A percentile compares a stretch with the other conserved stretches of the same genome.
These are phyloP conservation scores for Coleophoma crateriformis DNA, from an alignment of 2,329 filamentous ascomycete genomes.

Conservation along the genomic window DNA sequence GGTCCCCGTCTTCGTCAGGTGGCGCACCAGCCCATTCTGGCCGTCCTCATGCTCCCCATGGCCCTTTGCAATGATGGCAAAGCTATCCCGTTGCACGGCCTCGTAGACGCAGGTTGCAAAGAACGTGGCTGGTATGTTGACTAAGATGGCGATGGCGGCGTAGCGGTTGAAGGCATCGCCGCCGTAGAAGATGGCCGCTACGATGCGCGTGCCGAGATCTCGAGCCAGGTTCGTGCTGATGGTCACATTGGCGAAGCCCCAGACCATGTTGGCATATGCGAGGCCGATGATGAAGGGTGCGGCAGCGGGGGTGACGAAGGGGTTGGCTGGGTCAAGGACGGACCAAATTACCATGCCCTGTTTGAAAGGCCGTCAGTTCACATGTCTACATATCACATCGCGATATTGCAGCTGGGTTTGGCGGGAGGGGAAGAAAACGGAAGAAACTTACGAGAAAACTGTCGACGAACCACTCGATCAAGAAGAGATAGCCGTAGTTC, in stretches of 20 bases:
- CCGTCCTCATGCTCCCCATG: conserved; percentile 43
- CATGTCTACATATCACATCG: no score
- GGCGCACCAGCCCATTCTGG: conserved; percentile 41
- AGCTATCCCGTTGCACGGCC: conserved; percentile 44
- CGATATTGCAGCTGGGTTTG: no score
- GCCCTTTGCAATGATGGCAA: conserved; percentile 43
- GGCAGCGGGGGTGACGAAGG: conserved; percentile 40
- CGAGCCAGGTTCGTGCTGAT: conserved; percentile 52
- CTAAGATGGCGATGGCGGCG: conserved; percentile 46
- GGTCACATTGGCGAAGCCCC: conserved; percentile 50
- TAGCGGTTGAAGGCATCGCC: conserved; percentile 44
- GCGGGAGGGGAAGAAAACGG: neutral
- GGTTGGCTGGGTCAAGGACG: conserved; percentile 50
- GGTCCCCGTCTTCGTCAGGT: conserved; percentile 32
- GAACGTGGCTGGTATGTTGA: conserved; percentile 51
- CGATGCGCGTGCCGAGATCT: conserved; percentile 53
- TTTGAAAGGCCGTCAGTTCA: neutral
- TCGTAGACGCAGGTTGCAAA: conserved; percentile 51
- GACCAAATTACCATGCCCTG: conserved; percentile 52
- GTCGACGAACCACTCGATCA: conserved; percentile 55
- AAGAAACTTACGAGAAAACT: conserved; percentile 38
- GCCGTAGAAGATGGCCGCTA: conserved; percentile 52
- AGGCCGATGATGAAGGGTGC: conserved; percentile 51
- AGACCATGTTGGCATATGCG: conserved; percentile 38
- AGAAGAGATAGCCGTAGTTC: conserved; percentile 49